Evolutionary conservation across 345 rosid species (phyloP), one percentile per base, ranked within the genome.

Genomic region (Melaleuca quinquenervia): DNA sequence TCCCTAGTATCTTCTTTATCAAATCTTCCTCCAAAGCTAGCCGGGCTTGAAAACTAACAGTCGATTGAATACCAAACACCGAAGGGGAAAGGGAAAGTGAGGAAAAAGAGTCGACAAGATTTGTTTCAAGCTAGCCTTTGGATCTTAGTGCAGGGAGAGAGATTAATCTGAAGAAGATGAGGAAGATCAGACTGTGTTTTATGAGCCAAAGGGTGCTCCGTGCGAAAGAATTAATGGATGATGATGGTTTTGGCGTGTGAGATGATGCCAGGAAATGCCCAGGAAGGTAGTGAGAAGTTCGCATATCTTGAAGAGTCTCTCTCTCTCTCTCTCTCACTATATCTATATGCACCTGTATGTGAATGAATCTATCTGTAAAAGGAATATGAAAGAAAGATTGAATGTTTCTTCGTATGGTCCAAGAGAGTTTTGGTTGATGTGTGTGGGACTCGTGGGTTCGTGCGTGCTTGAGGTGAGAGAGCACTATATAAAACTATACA

Each of bases 251-350:
- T 4, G 26, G 48, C 78, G 27, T 13, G 50, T 20, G 51, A 83
- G 78, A 84, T 26, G 82, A 56, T 87, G 83, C 85, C 48, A 85
- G 86, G 91, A 91, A 89, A 89, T 89, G 76, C 29, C 48, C 44
- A 62, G 91, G 92, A 90, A 89, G 90, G 88, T 84, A 91, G 87
- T 82, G 87, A 86, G 90, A 88, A 88, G 91, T 21, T 90, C 86
- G 93, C 92, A 89, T 92, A 70, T 18, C 78, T 70, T 70, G 78
- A 36, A 41, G 24, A 18, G 1, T 36, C 78, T 70, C 48, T 11
- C 78, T 53, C 56, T 53, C 56, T 52, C 24, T 53, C 24, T 52
- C 53, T 62, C 75, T 14, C 74, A 26, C 75, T 64, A 20, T 70
- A 20, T 70, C 78, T 70, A 36, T 15, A 88, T 75, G 78, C 32